Percentiles rank a stretch among this genome's conserved stretches.
phyloP scores from a whole-genome alignment of 345 rosid genomes.

The Bruguiera parviflora region DNA sequence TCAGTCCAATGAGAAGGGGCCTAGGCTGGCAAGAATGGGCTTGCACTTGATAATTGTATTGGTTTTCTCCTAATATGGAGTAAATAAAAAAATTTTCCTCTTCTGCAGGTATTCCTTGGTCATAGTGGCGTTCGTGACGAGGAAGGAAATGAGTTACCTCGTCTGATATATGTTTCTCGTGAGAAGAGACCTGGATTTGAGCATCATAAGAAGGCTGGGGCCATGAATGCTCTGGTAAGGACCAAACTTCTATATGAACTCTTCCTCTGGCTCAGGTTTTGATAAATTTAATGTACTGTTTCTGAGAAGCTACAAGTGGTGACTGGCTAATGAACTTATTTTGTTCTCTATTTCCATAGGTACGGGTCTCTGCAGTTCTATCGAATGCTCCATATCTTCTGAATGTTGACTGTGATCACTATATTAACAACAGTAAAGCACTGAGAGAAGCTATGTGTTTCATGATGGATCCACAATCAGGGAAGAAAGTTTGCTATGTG shows the following conservation, averaged over 20 bases:
- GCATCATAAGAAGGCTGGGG: conserved; percentile 98
- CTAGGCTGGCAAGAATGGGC: not conserved
- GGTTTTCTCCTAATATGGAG: not conserved
- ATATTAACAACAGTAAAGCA: conserved; percentile 90
- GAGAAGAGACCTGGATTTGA: conserved; percentile 99
- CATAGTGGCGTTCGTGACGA: conserved; percentile 69
- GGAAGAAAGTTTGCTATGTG: conserved; percentile 93
- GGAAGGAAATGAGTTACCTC: conserved; percentile 82
- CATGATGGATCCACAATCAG: conserved; percentile 91
- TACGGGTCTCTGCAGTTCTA: conserved; percentile 89
- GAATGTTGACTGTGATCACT: conserved; percentile 94
- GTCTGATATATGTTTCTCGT: conserved; percentile 94
- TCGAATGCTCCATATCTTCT: conserved; percentile 92
- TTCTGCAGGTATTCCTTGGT: conserved; percentile 83
- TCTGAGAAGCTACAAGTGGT: not conserved
- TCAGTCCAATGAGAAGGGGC: not conserved
- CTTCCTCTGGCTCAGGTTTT: not conserved
- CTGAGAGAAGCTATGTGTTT: conserved; percentile 99
- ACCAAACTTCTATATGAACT: not conserved
- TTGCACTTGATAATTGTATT: not conserved
- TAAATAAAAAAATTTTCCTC: conserved; percentile 7
- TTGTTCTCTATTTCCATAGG: conserved; percentile 31
- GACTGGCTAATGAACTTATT: conserved; percentile 6
- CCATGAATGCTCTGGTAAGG: conserved; percentile 89
- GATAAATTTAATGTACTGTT: conserved; percentile 1